These are phyloP conservation scores for Dactylis glomerata DNA, from an alignment of 176 grass and related monocot species.

Conservation along the genomic window DNA sequence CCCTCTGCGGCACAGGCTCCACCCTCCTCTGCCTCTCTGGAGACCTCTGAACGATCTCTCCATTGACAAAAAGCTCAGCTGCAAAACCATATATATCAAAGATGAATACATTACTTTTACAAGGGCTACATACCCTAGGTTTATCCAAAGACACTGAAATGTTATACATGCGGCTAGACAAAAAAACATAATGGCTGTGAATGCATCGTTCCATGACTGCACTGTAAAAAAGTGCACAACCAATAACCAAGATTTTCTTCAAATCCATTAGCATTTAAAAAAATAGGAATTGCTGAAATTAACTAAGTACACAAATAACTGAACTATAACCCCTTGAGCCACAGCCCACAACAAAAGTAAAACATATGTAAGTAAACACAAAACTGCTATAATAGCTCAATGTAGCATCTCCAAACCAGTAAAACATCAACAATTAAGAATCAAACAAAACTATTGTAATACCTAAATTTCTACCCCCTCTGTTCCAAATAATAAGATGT, in stretches of 20 bases:
- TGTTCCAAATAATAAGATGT: no score
- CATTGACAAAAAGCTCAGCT: constrained; percentile 94
- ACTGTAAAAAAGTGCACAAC: constrained; percentile 9
- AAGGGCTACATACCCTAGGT: no score
- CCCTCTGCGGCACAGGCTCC: constrained; percentile 77
- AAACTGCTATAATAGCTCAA: not conserved
- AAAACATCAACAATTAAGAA: not conserved
- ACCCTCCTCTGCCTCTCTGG: constrained; percentile 91
- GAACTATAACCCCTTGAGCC: not conserved
- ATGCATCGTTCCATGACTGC: not conserved
- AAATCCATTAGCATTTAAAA: constrained; percentile 43
- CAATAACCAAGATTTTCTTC: not conserved
- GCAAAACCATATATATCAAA: constrained; percentile 21
- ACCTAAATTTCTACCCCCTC: not conserved
- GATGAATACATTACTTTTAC: not conserved
- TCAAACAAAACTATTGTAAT: not conserved
- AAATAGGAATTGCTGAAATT: not conserved
- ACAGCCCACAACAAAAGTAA: not conserved
- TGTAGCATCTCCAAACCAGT: not conserved
- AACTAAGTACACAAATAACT: not conserved
- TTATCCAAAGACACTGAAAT: not conserved
- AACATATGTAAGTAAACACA: not conserved
- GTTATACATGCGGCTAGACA: not conserved
- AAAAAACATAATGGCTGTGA: not conserved
- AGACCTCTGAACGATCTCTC: constrained; percentile 80